Percentiles rank a stretch among this genome's conserved stretches.
These are phyloP conservation scores for Phialemonium atrogriseum DNA, from an alignment of 2,329 filamentous ascomycete species.

Conservation along the genomic window DNA sequence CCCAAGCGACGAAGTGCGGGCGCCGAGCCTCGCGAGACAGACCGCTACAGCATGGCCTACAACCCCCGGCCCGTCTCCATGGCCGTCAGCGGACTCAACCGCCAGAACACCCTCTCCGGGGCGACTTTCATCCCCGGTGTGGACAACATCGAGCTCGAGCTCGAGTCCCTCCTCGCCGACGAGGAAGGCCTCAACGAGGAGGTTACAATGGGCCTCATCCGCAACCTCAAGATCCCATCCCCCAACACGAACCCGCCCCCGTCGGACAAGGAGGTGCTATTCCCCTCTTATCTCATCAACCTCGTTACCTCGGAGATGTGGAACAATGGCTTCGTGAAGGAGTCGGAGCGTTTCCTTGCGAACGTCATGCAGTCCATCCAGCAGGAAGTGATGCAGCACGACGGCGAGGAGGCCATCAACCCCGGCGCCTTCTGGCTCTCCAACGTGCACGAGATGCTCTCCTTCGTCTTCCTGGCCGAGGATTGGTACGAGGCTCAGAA, in stretches of 20 bases:
- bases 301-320: slow-evolving; percentile 99
- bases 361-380: slow-evolving; percentile 99
- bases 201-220: slow-evolving; percentile 90
- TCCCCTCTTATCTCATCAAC: slow-evolving; percentile 98
- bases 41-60: slow-evolving; percentile 87
- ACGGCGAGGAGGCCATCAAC: slow-evolving; percentile 94
- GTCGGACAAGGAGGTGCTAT: slow-evolving; percentile 96
- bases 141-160: slow-evolving; percentile 90
- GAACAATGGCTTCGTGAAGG: slow-evolving; percentile 99
- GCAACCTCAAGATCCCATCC: slow-evolving; percentile 90
- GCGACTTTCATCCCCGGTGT: slow-evolving; percentile 71
- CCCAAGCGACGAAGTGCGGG: slow-evolving; percentile 90
- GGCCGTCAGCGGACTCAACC: slow-evolving; percentile 59
- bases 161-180: slow-evolving; percentile 87
- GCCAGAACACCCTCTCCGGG: slow-evolving; percentile 60
- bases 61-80: slow-evolving; percentile 95
- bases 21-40: slow-evolving; percentile 73
- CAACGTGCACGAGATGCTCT: slow-evolving; percentile 99
- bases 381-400: slow-evolving; percentile 98
- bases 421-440: slow-evolving; percentile 98
- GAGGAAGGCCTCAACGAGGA: slow-evolving; percentile 96
- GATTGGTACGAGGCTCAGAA: slow-evolving; percentile 99
- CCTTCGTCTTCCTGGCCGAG: slow-evolving; percentile 96
- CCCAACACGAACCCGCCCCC: slow-evolving; percentile 81
- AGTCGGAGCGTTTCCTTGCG: slow-evolving; percentile 95